Conservation (phyloP, 306 rosid genomes). For the Delonix regia region DNA sequence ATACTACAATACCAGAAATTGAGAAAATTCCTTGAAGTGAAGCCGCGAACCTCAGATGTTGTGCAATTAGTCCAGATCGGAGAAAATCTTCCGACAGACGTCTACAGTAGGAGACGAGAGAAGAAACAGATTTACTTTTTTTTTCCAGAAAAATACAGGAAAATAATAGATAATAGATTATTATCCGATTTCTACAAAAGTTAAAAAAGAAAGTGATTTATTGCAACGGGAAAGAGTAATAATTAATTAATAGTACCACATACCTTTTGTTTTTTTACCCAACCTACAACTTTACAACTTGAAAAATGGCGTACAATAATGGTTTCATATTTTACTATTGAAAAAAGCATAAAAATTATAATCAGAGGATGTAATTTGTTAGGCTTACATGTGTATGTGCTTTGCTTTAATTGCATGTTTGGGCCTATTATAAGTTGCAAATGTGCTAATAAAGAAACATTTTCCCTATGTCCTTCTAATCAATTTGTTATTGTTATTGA, state of each 20-base stretch:
- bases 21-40: conserved; percentile 26
- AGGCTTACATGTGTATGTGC: neutral
- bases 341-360: neutral
- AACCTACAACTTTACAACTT: neutral
- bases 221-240: neutral
- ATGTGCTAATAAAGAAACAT: conserved; percentile 1
- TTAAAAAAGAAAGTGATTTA: neutral
- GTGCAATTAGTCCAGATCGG: conserved; percentile 18
- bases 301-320: neutral
- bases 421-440: neutral
- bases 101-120: conserved; percentile 44
- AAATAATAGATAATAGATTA: neutral
- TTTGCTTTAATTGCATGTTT: neutral
- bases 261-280: neutral
- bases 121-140: conserved; percentile 47
- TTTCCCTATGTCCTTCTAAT: neutral
- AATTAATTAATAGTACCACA: neutral
- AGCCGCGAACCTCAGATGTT: conserved; percentile 24
- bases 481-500: neutral
- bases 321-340: neutral
- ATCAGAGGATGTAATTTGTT: neutral
- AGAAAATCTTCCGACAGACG: conserved; percentile 56
- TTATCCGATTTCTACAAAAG: neutral
- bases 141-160: conserved; percentile 5
- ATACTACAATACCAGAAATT: conserved; percentile 33